These are phyloP conservation scores for Entamoeba dispar DNA, from an alignment of 208 protist genomes.

Conservation along the genomic window DNA sequence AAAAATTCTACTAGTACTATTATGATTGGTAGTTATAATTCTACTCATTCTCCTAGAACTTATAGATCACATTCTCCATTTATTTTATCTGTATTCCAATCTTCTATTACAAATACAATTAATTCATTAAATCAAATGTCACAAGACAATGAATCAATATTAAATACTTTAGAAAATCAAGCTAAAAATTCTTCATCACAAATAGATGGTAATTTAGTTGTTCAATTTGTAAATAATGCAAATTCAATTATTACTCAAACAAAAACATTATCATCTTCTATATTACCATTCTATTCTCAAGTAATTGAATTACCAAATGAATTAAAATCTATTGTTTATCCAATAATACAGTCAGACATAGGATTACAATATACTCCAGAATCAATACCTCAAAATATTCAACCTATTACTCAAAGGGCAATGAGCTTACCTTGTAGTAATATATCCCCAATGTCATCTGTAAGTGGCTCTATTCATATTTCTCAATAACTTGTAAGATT, in stretches of 20 bases:
- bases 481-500: too few species aligned
- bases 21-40: background rate
- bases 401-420: background rate
- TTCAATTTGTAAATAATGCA: background rate
- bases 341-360: background rate
- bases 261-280: background rate
- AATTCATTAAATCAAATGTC: background rate
- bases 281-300: background rate
- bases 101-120: background rate
- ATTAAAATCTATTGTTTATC: background rate
- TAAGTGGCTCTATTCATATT: background rate
- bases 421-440: background rate
- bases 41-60: background rate
- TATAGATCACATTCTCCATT: background rate
- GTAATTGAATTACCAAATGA: background rate
- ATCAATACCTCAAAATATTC: background rate
- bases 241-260: background rate
- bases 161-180: background rate
- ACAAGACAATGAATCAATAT: background rate
- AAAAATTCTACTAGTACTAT: background rate
- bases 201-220: background rate
- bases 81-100: background rate
- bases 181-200: background rate
- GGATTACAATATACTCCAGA: background rate
- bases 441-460: background rate